These are phyloP conservation scores for Macrophomina tecta DNA, from an alignment of 2,329 filamentous ascomycete genomes.

Conservation along the genomic window DNA sequence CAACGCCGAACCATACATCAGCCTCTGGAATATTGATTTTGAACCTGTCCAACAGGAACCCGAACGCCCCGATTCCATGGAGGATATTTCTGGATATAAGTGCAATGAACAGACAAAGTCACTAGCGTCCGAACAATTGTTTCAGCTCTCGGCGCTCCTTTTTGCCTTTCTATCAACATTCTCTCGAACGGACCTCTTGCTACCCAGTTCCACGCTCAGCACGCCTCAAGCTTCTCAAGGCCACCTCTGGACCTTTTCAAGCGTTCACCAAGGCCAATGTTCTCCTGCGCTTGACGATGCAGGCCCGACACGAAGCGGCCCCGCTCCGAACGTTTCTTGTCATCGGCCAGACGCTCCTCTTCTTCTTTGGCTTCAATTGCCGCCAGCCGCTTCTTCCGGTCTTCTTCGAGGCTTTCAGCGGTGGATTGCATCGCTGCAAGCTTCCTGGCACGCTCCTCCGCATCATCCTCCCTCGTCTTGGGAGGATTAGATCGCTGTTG, in stretches of 20 bases:
- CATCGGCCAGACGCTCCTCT: conserved; percentile 69
- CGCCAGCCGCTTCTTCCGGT: conserved; percentile 71
- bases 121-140: background rate
- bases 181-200: background rate
- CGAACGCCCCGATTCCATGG: no score
- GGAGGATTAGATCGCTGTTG: conserved; percentile 10
- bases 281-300: conserved; percentile 34
- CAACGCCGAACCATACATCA: background rate
- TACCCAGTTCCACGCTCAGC: background rate
- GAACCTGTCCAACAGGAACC: background rate
- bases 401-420: conserved; percentile 68
- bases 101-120: no score
- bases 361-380: conserved; percentile 71
- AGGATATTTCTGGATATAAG: no score
- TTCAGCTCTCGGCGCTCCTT: background rate
- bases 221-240: conserved; percentile 27
- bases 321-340: conserved; percentile 49
- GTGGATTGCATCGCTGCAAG: conserved; percentile 50
- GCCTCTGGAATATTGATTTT: background rate
- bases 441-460: conserved; percentile 44
- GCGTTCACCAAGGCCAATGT: conserved; percentile 29
- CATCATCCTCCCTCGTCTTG: conserved; percentile 34
- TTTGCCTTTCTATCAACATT: background rate
- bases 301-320: conserved; percentile 45
- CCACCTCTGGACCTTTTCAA: conserved; percentile 28